These are phyloP conservation scores for Tardiomyces digboiensis DNA, from an alignment of 1,139 yeast genomes.

Conservation along the genomic window DNA sequence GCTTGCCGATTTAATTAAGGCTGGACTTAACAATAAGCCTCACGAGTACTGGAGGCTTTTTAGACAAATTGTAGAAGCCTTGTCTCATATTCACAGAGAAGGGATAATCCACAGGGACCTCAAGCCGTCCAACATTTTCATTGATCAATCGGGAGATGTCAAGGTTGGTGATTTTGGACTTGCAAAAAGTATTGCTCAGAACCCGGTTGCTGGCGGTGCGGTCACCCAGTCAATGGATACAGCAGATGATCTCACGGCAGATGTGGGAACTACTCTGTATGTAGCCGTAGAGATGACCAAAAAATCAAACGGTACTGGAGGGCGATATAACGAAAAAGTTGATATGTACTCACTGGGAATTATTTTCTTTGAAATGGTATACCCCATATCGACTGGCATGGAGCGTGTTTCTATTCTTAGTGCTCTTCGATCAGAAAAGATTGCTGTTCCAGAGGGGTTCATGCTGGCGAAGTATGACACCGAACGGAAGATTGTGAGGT, in stretches of 20 bases:
- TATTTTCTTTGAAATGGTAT: slow-evolving; percentile 92
- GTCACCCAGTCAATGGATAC: slow-evolving; percentile 7
- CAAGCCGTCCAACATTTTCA: slow-evolving; percentile 93
- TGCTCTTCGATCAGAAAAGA: slow-evolving; percentile 44
- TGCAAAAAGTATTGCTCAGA: slow-evolving; percentile 63
- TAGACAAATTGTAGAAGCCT: slow-evolving; percentile 83
- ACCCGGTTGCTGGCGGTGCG: slow-evolving; percentile 10
- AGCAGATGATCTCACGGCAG: slow-evolving; percentile 77
- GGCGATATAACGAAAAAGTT: slow-evolving; percentile 73
- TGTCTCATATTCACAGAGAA: slow-evolving; percentile 83
- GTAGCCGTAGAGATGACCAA: slow-evolving; percentile 79
- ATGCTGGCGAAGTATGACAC: slow-evolving; percentile 38
- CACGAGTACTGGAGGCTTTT: slow-evolving; percentile 86
- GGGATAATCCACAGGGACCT: slow-evolving; percentile 95
- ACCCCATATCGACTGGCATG: slow-evolving; percentile 78
- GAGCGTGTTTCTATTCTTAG: slow-evolving; percentile 71
- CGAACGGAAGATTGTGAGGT: slow-evolving; percentile 56
- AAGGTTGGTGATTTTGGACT: slow-evolving; percentile 97
- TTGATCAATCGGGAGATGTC: slow-evolving; percentile 78
- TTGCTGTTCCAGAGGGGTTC: slow-evolving; percentile 63
- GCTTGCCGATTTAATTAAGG: slow-evolving; percentile 68
- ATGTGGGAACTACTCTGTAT: slow-evolving; percentile 87
- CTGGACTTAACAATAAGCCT: slow-evolving; percentile 61
- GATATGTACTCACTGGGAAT: slow-evolving; percentile 95
- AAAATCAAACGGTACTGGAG: slow-evolving; percentile 35